phyloP scores from a whole-genome alignment of 2,329 filamentous ascomycete genomes.

The Fusarium albosuccineum region DNA sequence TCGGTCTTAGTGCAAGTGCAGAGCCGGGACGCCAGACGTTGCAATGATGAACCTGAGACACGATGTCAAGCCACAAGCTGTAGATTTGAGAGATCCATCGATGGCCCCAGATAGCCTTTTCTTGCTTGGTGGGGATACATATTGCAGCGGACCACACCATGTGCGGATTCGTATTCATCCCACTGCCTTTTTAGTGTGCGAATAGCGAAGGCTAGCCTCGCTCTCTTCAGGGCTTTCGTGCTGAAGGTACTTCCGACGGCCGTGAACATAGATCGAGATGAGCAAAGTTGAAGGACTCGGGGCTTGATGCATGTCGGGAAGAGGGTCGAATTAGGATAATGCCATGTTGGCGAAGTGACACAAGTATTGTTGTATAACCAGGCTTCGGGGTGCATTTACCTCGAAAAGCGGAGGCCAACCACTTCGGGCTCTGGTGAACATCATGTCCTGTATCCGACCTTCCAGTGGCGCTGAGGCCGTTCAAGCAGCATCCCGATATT shows the following conservation, averaged over 20 bases:
- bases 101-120: no score
- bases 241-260: background rate
- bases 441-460: slow-evolving; percentile 18
- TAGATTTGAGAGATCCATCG: no score
- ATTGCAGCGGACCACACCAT: background rate
- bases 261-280: background rate
- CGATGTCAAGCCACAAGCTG: background rate
- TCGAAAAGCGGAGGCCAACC: slow-evolving; percentile 2
- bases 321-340: slow-evolving; percentile 15
- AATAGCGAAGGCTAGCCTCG: slow-evolving; percentile 20
- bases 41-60: background rate
- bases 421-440: slow-evolving; percentile 10
- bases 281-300: slow-evolving; percentile 5
- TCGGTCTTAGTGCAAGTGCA: background rate
- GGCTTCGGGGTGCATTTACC: slow-evolving; percentile 14
- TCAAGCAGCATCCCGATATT: background rate
- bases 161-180: slow-evolving; percentile 39
- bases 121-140: no score
- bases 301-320: slow-evolving; percentile 15
- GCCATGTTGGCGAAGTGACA: slow-evolving; percentile 13
- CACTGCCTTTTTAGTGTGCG: slow-evolving; percentile 16
- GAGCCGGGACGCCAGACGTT: background rate
- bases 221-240: background rate
- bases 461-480: slow-evolving; percentile 3
- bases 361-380: slow-evolving; percentile 16